A percentile compares a stretch with the other conserved stretches of the same genome.
These are phyloP conservation scores for Passiflora organensis DNA, from an alignment of 345 rosid genomes.

Conservation along the genomic window DNA sequence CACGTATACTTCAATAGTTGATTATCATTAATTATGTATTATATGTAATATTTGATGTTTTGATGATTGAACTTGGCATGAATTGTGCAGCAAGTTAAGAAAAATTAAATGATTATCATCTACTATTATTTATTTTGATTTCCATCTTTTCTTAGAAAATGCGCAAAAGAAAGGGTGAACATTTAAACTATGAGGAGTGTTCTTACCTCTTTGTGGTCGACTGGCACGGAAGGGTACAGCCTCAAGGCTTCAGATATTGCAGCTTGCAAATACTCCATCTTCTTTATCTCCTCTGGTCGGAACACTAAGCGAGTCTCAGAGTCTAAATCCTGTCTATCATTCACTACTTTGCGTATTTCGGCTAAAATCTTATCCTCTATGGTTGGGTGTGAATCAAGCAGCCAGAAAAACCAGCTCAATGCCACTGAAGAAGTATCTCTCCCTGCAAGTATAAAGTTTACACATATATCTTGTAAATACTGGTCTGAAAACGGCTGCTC, in stretches of 20 bases:
- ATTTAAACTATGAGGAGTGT: neutral
- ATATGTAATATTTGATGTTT: too few relatives aligned
- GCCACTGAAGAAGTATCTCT: constrained; percentile 98
- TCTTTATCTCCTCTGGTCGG: constrained; percentile 78
- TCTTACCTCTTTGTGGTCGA: constrained; percentile 95
- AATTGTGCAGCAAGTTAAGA: too few relatives aligned
- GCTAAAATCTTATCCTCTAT: constrained; percentile 57
- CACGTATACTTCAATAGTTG: too few relatives aligned
- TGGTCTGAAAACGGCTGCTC: constrained; percentile 63
- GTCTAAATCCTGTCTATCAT: constrained; percentile 38
- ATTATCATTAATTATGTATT: too few relatives aligned
- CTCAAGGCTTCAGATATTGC: constrained; percentile 88
- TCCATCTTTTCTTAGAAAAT: too few relatives aligned
- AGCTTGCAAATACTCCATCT: constrained; percentile 92
- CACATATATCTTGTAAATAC: constrained; percentile 84
- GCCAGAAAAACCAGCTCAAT: constrained; percentile 91
- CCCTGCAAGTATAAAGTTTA: constrained; percentile 92
- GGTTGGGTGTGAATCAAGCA: constrained; percentile 53
- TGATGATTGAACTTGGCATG: too few relatives aligned
- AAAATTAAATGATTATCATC: too few relatives aligned
- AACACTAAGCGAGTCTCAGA: constrained; percentile 32
- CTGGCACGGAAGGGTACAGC: constrained; percentile 91
- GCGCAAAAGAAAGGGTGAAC: too few relatives aligned
- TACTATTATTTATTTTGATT: too few relatives aligned
- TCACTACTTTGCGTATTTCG: constrained; percentile 51